Evolutionary conservation across 2,329 filamentous ascomycete genomes (phyloP).

Genomic region (Colletotrichum siamense): DNA sequence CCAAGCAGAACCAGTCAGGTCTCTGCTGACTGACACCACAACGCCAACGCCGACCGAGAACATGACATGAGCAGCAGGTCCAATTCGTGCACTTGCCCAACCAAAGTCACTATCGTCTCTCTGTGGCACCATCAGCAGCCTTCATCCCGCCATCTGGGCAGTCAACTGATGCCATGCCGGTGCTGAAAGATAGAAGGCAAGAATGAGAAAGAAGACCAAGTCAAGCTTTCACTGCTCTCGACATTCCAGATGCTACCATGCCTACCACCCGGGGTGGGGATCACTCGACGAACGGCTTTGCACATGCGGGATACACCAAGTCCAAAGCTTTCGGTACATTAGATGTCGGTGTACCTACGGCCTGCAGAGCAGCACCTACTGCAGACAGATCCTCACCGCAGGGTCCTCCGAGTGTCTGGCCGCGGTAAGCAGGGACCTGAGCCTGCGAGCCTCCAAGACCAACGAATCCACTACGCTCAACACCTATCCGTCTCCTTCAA

Average conservation of each 20-base stretch:
- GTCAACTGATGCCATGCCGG: conserved; percentile 5
- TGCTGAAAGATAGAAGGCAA: neutral
- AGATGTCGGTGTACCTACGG: neutral
- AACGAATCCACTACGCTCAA: neutral
- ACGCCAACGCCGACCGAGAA: conserved; percentile 1
- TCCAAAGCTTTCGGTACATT: neutral
- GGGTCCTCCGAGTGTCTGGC: conserved; percentile 4
- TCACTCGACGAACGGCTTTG: neutral
- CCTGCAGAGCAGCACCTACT: neutral
- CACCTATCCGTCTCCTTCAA: neutral
- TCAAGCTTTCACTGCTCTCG: neutral
- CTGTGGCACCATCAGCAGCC: conserved; percentile 2
- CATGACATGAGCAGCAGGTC: conserved; percentile 12
- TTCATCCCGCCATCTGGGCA: neutral
- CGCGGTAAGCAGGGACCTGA: conserved; percentile 10
- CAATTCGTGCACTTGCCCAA: neutral
- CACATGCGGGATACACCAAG: neutral
- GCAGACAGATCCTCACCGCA: conserved; percentile 3
- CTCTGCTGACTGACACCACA: conserved; percentile 16
- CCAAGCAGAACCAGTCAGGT: neutral
- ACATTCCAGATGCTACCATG: neutral
- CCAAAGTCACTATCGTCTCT: conserved; percentile 1
- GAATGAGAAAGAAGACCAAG: neutral
- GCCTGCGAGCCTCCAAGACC: neutral
- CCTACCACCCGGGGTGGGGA: neutral